These are phyloP conservation scores for Aspergillus avenaceus DNA, from an alignment of 495 filamentous ascomycete species.

Conservation along the genomic window DNA sequence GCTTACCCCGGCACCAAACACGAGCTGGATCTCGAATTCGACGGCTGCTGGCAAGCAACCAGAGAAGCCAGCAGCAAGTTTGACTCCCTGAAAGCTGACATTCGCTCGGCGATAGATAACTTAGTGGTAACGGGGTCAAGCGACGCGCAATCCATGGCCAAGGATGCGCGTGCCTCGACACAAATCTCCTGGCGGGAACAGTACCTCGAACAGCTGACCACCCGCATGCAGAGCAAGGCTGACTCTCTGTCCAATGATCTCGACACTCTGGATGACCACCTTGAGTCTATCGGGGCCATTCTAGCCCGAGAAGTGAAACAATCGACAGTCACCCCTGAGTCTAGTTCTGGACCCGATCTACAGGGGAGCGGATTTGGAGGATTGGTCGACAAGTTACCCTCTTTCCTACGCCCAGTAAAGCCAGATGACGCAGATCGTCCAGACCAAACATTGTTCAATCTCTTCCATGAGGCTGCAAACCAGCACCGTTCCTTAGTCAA, in stretches of 20 bases:
- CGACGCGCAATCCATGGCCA: slow-evolving; percentile 11
- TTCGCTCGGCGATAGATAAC: slow-evolving; percentile 38
- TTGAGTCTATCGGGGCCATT: slow-evolving; percentile 37
- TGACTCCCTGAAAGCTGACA: slow-evolving; percentile 36
- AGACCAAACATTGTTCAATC: neutral
- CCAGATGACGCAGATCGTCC: neutral
- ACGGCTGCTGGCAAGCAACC: slow-evolving; percentile 32
- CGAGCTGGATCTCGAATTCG: slow-evolving; percentile 41
- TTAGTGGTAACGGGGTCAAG: slow-evolving; percentile 22
- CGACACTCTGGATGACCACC: slow-evolving; percentile 38
- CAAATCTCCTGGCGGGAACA: slow-evolving; percentile 33
- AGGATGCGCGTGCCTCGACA: slow-evolving; percentile 29
- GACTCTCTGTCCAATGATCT: slow-evolving; percentile 33
- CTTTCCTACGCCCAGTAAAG: slow-evolving; percentile 1
- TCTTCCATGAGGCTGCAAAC: slow-evolving; percentile 25
- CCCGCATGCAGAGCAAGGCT: slow-evolving; percentile 33
- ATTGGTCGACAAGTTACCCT: slow-evolving; percentile 4
- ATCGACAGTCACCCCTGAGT: slow-evolving; percentile 3
- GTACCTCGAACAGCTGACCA: slow-evolving; percentile 34
- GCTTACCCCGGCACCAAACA: slow-evolving; percentile 30
- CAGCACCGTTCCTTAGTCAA: slow-evolving; percentile 25
- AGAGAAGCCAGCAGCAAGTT: slow-evolving; percentile 34
- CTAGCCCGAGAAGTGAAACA: slow-evolving; percentile 17
- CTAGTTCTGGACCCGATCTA: neutral
- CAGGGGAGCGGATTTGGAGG: neutral